These are phyloP conservation scores for Pichia inconspicua DNA, from an alignment of 1,139 yeast species.

Conservation along the genomic window DNA sequence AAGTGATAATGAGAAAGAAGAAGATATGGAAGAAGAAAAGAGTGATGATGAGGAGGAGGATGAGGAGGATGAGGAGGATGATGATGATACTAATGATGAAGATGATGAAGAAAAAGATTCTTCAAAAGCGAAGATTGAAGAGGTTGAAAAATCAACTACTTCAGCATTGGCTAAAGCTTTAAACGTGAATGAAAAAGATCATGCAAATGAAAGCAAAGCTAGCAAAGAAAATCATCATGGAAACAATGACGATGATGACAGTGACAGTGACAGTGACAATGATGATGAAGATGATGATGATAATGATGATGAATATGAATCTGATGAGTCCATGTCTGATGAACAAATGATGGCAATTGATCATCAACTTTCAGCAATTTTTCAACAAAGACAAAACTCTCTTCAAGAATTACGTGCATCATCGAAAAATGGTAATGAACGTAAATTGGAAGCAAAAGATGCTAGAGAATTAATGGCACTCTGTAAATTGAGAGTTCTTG, in stretches of 20 bases:
- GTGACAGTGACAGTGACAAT: conserved; percentile 29
- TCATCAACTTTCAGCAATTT: conserved; percentile 72
- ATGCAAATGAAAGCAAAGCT: conserved; percentile 33
- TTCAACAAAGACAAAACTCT: conserved; percentile 70
- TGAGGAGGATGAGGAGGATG: conserved; percentile 17
- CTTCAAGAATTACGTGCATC: conserved; percentile 32
- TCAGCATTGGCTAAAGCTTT: conserved; percentile 70
- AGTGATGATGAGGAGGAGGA: conserved; percentile 18
- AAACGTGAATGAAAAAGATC: conserved; percentile 33
- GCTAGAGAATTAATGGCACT: conserved; percentile 76
- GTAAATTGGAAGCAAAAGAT: conserved; percentile 61
- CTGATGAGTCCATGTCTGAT: conserved; percentile 81
- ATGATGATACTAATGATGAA: conserved; percentile 21
- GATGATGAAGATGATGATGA: conserved; percentile 19
- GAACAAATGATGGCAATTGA: conserved; percentile 97
- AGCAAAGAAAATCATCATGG: conserved; percentile 22
- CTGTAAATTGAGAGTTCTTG: conserved; percentile 73
- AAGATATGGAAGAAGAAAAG: conserved; percentile 11
- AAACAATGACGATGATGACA: conserved; percentile 33
- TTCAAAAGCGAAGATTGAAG: conserved; percentile 33
- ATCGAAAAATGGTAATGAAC: conserved; percentile 50
- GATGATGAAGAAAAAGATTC: conserved; percentile 32
- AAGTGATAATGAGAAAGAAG: conserved; percentile 31
- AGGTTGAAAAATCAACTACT: conserved; percentile 62
- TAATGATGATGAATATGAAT: conserved; percentile 31